Evolutionary conservation across 2,329 filamentous ascomycete species (phyloP).

Genomic region (Curvularia hawaiiensis): DNA sequence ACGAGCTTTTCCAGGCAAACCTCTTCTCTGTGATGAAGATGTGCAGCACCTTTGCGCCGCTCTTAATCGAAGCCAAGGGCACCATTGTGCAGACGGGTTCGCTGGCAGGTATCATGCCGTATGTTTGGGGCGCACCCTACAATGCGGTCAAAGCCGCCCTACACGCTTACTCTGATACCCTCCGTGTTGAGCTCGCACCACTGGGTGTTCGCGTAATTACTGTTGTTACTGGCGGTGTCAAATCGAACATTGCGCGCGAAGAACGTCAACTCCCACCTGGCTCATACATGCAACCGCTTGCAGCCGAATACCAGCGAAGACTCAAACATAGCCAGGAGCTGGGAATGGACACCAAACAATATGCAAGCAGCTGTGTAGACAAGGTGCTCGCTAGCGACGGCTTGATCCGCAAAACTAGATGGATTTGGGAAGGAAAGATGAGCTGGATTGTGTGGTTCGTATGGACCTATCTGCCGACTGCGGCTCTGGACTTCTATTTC

Average conservation of each 20-base stretch:
- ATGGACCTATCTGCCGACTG: conserved; percentile 53
- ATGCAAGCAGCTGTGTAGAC: conserved; percentile 60
- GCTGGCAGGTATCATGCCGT: conserved; percentile 50
- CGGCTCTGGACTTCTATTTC: conserved; percentile 52
- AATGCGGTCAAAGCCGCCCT: conserved; percentile 65
- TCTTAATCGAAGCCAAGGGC: conserved; percentile 55
- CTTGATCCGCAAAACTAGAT: conserved; percentile 49
- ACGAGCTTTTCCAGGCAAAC: conserved; percentile 50
- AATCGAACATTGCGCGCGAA: conserved; percentile 62
- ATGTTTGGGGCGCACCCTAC: conserved; percentile 52
- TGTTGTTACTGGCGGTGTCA: conserved; percentile 64
- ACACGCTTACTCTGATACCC: conserved; percentile 62
- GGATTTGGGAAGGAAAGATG: conserved; percentile 62
- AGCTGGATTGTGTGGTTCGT: conserved; percentile 56
- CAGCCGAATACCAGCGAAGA: conserved; percentile 57
- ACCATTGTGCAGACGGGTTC: conserved; percentile 55
- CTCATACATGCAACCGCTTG: conserved; percentile 59
- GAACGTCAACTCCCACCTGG: conserved; percentile 54
- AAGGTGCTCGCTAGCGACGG: conserved; percentile 53
- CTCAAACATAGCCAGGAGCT: conserved; percentile 60
- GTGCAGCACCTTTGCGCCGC: conserved; percentile 61
- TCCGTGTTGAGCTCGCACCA: conserved; percentile 62
- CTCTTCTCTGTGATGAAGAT: conserved; percentile 63
- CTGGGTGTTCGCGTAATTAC: conserved; percentile 55
- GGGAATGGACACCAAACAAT: conserved; percentile 57